Evolutionary conservation across 768 basidiomycete species (phyloP), one percentile per base, ranked within the genome.

Genomic region (Suillus cothurnatus): DNA sequence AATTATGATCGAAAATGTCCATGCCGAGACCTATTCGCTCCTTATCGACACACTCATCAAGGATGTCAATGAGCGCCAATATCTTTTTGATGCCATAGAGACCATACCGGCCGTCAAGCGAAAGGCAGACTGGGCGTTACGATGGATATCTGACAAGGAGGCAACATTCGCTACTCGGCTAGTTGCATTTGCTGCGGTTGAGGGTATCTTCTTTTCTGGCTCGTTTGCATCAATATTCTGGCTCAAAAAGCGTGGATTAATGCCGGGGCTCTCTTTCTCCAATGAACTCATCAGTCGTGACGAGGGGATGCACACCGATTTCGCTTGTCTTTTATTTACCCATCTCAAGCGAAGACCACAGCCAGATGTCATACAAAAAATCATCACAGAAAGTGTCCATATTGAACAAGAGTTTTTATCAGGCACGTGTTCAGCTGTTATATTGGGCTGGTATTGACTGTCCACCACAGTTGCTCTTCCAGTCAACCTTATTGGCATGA

Each of bases 1-100:
- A 76, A 93, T 98, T 71, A 97, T 97, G 95, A 98, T 97, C 88
- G 96, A 97, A 72, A 98, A 98, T 76, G 87, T 98, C 45, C 96
- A 98, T 77, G 95, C 95, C 4, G 95, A 98, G 74, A 96, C 95
- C 0, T 98, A 98, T 78, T 97, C 95, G 0, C 87, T 97, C 41
- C 89, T 98, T 70, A 96, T 98, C 72, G 95, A 97, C 76, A 93
- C 90, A 4, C 97, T 97, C 77, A 93, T 98, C 79, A 92, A 91
- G 72, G 95, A 98, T 61, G 73, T 86, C 9, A 80, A 75, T 1
- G 79, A 93, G 72, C 89, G 94, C 47, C 86, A 88, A 38, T 89
- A 88, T 71, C 89, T 98, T 11, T 97, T 99, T 75, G 89, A 94
- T 67, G 95, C 96, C 34, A 86, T 98, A 63, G 94, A 97, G 67